A percentile compares a stretch with the other conserved stretches of the same genome.
Conservation (phyloP, 495 filamentous ascomycete species). For the Annulohypoxylon nitens region DNA sequence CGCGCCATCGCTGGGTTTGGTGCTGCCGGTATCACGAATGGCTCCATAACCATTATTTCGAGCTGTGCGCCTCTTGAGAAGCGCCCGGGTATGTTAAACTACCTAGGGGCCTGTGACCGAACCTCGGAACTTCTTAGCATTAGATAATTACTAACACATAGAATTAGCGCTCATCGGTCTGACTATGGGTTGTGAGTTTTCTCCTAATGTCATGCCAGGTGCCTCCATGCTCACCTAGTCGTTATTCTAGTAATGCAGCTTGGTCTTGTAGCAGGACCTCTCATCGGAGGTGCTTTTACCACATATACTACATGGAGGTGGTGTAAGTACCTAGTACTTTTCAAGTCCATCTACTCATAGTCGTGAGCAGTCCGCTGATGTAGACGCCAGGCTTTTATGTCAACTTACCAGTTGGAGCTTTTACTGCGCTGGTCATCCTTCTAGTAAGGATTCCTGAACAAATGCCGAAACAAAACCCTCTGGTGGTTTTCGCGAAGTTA, state of each 20-base stretch:
- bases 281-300: constrained; percentile 72
- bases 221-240: constrained; percentile 17
- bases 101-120: no score
- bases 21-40: constrained; percentile 59
- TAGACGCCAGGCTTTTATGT: constrained; percentile 66
- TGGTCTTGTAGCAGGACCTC: constrained; percentile 58
- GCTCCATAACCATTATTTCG: constrained; percentile 62
- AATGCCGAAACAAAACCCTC: constrained; percentile 1
- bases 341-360: not conserved
- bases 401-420: constrained; percentile 45
- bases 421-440: constrained; percentile 52
- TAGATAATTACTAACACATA: constrained; percentile 21
- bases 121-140: not conserved
- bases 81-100: constrained; percentile 49
- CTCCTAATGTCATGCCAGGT: not conserved
- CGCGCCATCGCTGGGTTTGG: constrained; percentile 65
- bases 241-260: constrained; percentile 22
- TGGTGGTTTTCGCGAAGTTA: not conserved
- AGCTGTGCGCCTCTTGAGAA: constrained; percentile 54
- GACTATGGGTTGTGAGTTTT: constrained; percentile 38
- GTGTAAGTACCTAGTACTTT: constrained; percentile 46
- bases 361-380: constrained; percentile 36
- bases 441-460: constrained; percentile 61
- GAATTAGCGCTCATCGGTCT: not conserved
- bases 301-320: constrained; percentile 60